These are phyloP conservation scores for Protomyces macrosporus DNA, from an alignment of 1,139 yeast species.

Conservation along the genomic window DNA sequence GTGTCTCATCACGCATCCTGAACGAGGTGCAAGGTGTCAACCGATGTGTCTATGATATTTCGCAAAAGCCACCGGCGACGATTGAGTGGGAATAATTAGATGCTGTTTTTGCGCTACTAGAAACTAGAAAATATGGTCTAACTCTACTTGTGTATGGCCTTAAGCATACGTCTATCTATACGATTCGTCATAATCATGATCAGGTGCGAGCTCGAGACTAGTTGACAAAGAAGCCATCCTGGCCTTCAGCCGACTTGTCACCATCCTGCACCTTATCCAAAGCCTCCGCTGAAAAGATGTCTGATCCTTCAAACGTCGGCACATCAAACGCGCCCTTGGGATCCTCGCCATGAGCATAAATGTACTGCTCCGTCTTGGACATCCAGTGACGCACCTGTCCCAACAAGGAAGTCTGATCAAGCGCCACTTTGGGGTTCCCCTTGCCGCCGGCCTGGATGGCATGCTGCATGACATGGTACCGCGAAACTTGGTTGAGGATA, in stretches of 20 bases:
- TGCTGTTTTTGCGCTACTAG: too few relatives aligned
- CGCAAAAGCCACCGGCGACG: slow-evolving; percentile 98
- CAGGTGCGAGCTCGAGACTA: neutral
- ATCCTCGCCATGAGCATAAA: slow-evolving; percentile 29
- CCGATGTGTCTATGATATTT: slow-evolving; percentile 96
- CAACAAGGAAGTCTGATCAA: slow-evolving; percentile 27
- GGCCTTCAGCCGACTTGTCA: neutral
- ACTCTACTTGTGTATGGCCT: neutral
- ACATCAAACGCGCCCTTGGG: slow-evolving; percentile 31
- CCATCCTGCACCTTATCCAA: neutral
- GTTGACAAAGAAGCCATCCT: neutral
- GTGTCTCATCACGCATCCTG: slow-evolving; percentile 90
- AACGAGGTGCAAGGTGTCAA: slow-evolving; percentile 99
- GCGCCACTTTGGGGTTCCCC: slow-evolving; percentile 29
- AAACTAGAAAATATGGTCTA: neutral
- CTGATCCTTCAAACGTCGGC: slow-evolving; percentile 27
- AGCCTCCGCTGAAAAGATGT: neutral
- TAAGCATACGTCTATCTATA: neutral
- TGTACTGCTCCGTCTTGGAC: slow-evolving; percentile 29
- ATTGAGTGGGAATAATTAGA: slow-evolving; percentile 88
- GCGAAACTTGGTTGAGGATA: slow-evolving; percentile 31
- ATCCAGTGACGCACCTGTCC: slow-evolving; percentile 29
- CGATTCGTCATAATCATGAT: neutral
- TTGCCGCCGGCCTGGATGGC: slow-evolving; percentile 31
- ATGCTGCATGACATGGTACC: slow-evolving; percentile 31